These are phyloP conservation scores for Excoecaria cochinchinensis DNA, from an alignment of 345 rosid species.

Conservation along the genomic window DNA sequence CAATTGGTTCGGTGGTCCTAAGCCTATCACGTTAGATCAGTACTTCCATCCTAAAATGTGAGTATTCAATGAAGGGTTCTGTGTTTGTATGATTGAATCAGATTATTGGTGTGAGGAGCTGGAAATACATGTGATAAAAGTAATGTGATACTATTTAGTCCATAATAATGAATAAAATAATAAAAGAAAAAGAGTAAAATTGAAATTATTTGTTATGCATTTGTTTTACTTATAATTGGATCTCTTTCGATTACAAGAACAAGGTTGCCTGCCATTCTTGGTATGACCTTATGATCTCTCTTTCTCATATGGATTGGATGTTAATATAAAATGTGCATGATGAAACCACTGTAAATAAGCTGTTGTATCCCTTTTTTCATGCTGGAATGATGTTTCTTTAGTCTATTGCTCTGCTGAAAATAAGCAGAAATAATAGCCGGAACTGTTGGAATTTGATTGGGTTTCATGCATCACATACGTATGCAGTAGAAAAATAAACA, in stretches of 20 bases:
- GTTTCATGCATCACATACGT: too few species aligned
- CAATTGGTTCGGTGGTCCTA: conserved; percentile 92
- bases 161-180: conserved; percentile 10
- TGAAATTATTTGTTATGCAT: conserved; percentile 8
- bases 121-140: too few species aligned
- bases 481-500: too few species aligned
- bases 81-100: too few species aligned
- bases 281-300: conserved; percentile 12
- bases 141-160: too few species aligned
- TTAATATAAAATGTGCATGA: not conserved
- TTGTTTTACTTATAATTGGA: conserved; percentile 4
- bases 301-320: not conserved
- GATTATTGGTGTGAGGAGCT: too few species aligned
- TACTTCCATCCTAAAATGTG: conserved; percentile 63
- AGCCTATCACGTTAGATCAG: conserved; percentile 71
- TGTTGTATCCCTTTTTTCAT: not conserved
- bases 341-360: conserved; percentile 9
- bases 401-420: conserved; percentile 9
- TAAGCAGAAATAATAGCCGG: not conserved
- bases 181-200: not conserved
- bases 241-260: conserved; percentile 30
- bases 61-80: conserved; percentile 26
- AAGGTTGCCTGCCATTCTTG: too few species aligned
- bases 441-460: too few species aligned
- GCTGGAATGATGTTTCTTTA: conserved; percentile 6